Conservation (phyloP, 805 yeast species). For the Metschnikowia peoriensis region DNA sequence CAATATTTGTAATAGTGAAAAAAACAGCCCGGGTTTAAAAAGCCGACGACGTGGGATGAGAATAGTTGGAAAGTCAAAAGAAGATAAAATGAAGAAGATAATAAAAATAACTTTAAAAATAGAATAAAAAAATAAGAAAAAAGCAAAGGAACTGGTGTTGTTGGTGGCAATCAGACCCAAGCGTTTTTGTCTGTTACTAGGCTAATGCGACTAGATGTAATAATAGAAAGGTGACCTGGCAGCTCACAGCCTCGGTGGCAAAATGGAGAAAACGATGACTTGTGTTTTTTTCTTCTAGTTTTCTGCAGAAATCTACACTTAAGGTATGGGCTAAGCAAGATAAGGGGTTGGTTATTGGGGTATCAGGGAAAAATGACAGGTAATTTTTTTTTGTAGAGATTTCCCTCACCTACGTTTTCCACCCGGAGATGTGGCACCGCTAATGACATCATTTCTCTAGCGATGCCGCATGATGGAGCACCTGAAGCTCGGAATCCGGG, state of each 20-base stretch:
- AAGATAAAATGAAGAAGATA: background rate
- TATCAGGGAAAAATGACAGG: background rate
- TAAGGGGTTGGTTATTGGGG: background rate
- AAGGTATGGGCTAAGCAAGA: background rate
- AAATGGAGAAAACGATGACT: background rate
- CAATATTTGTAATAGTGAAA: background rate
- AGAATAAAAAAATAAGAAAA: too few species aligned
- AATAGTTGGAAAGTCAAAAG: background rate
- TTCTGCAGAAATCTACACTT: background rate
- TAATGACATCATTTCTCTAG: constrained; percentile 7
- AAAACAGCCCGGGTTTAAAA: background rate
- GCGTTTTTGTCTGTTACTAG: background rate
- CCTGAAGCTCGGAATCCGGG: background rate
- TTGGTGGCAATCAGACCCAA: background rate
- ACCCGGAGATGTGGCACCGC: constrained; percentile 6
- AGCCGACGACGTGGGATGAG: background rate
- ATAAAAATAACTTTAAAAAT: too few species aligned
- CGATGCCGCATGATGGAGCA: constrained; percentile 6
- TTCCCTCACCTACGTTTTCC: constrained; percentile 2
- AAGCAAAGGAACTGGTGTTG: background rate
- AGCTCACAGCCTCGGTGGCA: constrained; percentile 6
- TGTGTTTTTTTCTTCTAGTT: background rate
- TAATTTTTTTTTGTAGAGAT: background rate
- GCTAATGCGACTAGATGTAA: background rate
- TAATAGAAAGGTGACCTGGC: background rate